Base-by-base conservation (phyloP, 352 stramenopile species). In the Pythium pectinolyticum region DNA sequence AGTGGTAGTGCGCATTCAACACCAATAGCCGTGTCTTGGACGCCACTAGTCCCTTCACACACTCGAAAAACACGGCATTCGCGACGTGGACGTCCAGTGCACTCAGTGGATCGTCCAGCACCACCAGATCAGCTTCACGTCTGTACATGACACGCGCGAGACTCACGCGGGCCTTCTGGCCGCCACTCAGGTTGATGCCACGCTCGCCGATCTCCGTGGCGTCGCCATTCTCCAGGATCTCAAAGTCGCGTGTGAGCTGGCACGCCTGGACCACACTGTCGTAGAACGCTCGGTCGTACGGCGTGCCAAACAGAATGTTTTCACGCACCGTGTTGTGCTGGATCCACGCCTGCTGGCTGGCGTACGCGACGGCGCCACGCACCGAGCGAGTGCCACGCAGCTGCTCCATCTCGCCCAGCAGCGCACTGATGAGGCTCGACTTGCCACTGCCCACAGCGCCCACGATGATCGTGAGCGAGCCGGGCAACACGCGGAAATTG, bases 261-360 rank as follows among this genome's bases (percentile, higher is more conserved):
- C 54, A 71, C 1, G 71, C 72, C 1, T 67, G 45, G 2, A 91
- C 17, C 2, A 86, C 78, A 1, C 56, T 19, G 0, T 61, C 52
- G 48, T 90, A 90, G 3, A 53, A 49, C 17, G 72, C 49, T 0
- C 35, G 28, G 39, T 90, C 59, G 48, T 82, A 77, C 7, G 65
- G 24, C 37, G 71, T 48, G 5, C 69, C 70, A 50, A 91, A 98
- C 9, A 97, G 68, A 49, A 98, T 97, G 65, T 98, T 98, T 4
- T 97, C 82, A 15, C 75, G 64, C 9, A 98, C 61, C 30, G 85
- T 97, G 12, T 78, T 67, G 63, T 98, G 97, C 12, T 94, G 73
- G 59, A 98, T 98, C 88, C 90, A 98, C 7, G 91, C 72, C 34
- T 95, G 77, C 74, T 98, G 95, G 24, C 82, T 82, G 30, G 82